Evolutionary conservation across 2,329 filamentous ascomycete species (phyloP).

Genomic region (Verticillium longisporum): DNA sequence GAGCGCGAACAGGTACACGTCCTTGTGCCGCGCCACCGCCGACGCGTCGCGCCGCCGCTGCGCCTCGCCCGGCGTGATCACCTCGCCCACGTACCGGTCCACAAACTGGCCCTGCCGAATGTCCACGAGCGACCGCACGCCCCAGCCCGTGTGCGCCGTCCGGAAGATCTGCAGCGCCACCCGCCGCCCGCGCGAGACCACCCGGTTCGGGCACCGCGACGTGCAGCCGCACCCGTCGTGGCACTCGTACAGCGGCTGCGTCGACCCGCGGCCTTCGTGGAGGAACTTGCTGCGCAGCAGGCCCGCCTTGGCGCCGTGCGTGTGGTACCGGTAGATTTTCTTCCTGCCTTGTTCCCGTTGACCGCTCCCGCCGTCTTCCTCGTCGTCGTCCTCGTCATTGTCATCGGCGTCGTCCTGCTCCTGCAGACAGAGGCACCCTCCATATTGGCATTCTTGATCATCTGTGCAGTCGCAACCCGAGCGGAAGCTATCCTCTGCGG

Average conservation of each 20-base stretch:
- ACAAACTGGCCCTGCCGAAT: constrained; percentile 71
- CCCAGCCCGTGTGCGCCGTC: constrained; percentile 69
- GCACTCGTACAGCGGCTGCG: constrained; percentile 71
- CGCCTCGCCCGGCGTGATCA: constrained; percentile 59
- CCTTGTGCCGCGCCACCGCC: constrained; percentile 54
- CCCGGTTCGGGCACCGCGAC: constrained; percentile 60
- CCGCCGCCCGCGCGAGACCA: constrained; percentile 67
- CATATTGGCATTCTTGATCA: constrained; percentile 60
- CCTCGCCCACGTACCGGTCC: constrained; percentile 70
- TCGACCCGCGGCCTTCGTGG: constrained; percentile 25
- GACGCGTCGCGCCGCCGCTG: constrained; percentile 53
- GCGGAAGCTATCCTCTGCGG: constrained; percentile 54
- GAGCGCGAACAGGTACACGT: constrained; percentile 72
- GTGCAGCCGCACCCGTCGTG: constrained; percentile 64
- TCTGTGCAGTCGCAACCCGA: constrained; percentile 62
- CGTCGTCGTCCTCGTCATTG: constrained; percentile 30
- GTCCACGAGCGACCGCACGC: constrained; percentile 56
- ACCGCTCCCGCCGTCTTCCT: constrained; percentile 4
- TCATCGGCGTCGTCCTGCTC: constrained; percentile 48
- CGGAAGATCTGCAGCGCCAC: constrained; percentile 72
- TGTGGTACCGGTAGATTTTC: constrained; percentile 57
- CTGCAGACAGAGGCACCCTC: constrained; percentile 62
- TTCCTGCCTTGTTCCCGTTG: constrained; percentile 13
- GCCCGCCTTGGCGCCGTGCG: constrained; percentile 42
- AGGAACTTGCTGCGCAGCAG: constrained; percentile 46